phyloP scores from a whole-genome alignment of 768 basidiomycete genomes.

The Serendipita indica region DNA sequence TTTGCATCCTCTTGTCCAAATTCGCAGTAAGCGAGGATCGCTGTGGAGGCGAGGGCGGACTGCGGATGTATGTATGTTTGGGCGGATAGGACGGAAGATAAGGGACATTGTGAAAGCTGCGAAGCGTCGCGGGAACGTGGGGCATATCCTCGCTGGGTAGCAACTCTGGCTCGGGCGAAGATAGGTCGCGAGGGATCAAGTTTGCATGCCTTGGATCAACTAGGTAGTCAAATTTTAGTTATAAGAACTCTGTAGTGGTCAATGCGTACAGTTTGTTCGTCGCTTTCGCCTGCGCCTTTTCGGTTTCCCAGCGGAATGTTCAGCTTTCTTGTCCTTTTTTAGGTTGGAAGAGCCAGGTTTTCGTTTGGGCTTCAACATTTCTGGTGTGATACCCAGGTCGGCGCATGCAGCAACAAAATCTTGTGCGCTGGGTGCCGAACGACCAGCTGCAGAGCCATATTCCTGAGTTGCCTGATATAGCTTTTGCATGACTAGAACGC shows the following conservation, averaged over 20 bases:
- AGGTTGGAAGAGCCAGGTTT: background rate
- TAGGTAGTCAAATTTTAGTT: background rate
- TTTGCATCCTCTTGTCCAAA: background rate
- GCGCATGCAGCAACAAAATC: conserved; percentile 1
- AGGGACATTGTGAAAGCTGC: background rate
- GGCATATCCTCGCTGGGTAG: background rate
- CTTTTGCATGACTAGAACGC: background rate
- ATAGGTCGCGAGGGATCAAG: background rate
- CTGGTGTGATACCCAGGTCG: background rate
- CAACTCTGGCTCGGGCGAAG: background rate
- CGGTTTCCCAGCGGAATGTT: background rate
- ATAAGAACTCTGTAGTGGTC: background rate
- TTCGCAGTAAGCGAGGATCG: background rate
- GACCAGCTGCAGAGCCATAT: background rate
- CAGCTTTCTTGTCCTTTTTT: background rate
- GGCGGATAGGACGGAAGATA: background rate
- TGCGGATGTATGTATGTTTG: background rate
- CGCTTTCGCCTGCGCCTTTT: background rate
- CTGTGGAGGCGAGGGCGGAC: background rate
- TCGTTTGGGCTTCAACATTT: background rate
- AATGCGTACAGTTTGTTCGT: background rate
- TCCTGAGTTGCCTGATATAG: background rate
- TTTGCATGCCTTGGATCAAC: background rate
- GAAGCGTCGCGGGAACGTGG: background rate
- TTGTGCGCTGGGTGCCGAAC: background rate